A percentile compares a stretch with the other conserved stretches of the same genome.
These are phyloP conservation scores for Odonthalia washingtoniensis DNA, from an alignment of 31 red algal genomes.

Conservation along the genomic window DNA sequence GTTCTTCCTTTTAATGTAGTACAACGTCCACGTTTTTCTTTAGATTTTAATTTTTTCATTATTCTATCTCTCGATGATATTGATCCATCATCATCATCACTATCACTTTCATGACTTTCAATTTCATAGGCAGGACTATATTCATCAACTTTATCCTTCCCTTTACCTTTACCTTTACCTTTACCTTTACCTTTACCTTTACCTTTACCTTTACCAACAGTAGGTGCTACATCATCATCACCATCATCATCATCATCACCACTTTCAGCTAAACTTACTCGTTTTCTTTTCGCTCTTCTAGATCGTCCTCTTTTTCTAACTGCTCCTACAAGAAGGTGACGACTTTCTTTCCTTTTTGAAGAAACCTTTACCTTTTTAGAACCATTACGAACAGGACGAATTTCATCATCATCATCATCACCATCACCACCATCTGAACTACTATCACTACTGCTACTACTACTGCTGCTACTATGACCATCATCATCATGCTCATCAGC, in stretches of 20 bases:
- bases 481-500: constrained; percentile 38
- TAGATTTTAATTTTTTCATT: no score
- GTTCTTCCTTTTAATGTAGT: no score
- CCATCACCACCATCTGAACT: no score
- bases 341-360: background rate
- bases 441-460: no score
- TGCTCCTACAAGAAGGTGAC: background rate
- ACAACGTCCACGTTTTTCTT: no score
- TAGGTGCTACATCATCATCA: constrained; percentile 31
- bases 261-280: background rate
- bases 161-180: background rate
- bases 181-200: background rate
- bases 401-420: constrained; percentile 52
- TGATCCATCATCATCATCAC: no score
- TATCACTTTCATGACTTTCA: constrained; percentile 49
- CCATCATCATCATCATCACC: constrained; percentile 21
- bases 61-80: no score
- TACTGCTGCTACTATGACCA: constrained; percentile 35
- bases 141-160: background rate
- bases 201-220: background rate
- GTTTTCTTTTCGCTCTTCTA: background rate
- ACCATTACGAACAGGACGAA: constrained; percentile 3
- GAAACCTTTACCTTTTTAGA: background rate
- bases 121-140: constrained; percentile 64
- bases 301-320: background rate